Conservation (phyloP, 2,329 filamentous ascomycete species). For the Colletotrichum gigasporum region DNA sequence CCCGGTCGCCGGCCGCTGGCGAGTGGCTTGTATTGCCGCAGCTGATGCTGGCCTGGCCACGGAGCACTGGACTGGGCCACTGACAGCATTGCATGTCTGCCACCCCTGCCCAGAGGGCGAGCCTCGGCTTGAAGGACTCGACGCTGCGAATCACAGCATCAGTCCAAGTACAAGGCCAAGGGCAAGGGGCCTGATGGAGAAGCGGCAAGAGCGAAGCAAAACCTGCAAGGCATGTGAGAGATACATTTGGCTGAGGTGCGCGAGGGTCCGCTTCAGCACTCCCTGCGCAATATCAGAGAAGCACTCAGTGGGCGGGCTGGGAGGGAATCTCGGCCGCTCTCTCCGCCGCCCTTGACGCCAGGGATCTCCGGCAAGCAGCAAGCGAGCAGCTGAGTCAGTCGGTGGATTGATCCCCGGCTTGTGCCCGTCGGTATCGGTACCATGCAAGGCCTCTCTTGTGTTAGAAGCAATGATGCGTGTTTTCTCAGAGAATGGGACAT, state of each 20-base stretch:
- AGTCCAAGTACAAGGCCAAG: not conserved
- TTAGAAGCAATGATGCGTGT: not conserved
- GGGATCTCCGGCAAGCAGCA: not conserved
- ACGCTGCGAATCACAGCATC: slow-evolving; percentile 20
- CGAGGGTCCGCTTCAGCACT: not conserved
- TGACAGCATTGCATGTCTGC: slow-evolving; percentile 1
- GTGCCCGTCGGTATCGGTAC: not conserved
- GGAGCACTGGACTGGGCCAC: no score
- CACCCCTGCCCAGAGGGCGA: not conserved
- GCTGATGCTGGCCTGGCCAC: not conserved
- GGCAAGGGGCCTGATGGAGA: slow-evolving; percentile 1
- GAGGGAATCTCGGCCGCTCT: slow-evolving; percentile 9
- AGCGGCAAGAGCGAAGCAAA: not conserved
- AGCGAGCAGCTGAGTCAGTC: not conserved
- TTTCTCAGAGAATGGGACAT: no score
- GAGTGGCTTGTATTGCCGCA: not conserved
- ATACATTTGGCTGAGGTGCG: slow-evolving; percentile 3
- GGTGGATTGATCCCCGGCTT: not conserved
- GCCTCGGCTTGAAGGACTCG: not conserved
- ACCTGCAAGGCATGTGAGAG: slow-evolving; percentile 5
- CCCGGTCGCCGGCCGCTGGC: slow-evolving; percentile 1
- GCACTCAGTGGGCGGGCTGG: not conserved
- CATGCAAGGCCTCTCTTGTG: not conserved
- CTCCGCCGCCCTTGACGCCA: slow-evolving; percentile 2
- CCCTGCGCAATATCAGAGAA: slow-evolving; percentile 12